Evolutionary conservation across 441 rosid genomes (phyloP).

Genomic region (Croton setiger): DNA sequence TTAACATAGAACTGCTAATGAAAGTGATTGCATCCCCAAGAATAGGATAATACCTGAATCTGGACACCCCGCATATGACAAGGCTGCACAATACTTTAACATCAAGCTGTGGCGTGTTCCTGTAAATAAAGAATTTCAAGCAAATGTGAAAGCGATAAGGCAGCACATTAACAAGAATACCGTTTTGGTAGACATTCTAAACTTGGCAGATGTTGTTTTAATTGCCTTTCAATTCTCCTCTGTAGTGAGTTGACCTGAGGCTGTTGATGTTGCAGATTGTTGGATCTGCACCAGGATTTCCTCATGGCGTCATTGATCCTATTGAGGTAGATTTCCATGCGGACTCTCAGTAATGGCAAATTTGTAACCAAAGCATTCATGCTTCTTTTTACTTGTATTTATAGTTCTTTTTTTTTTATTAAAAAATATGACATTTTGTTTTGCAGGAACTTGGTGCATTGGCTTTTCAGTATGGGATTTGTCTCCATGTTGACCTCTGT

Average conservation of each 20-base stretch:
- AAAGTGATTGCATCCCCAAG: conserved; percentile 22
- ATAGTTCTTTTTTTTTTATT: background rate
- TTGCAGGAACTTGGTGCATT: conserved; percentile 87
- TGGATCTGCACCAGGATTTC: conserved; percentile 98
- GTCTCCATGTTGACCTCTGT: conserved; percentile 97
- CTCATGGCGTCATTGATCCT: conserved; percentile 97
- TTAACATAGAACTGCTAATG: conserved; percentile 14
- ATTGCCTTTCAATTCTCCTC: background rate
- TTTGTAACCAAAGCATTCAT: background rate
- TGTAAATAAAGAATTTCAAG: conserved; percentile 75
- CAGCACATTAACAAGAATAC: conserved; percentile 69
- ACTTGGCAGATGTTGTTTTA: conserved; percentile 1
- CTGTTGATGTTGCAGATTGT: conserved; percentile 61
- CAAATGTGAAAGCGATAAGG: conserved; percentile 74
- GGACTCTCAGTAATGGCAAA: background rate
- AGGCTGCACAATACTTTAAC: conserved; percentile 94
- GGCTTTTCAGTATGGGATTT: conserved; percentile 69
- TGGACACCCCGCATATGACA: conserved; percentile 96
- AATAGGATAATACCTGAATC: conserved; percentile 93
- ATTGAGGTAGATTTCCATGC: conserved; percentile 55
- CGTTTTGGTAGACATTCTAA: conserved; percentile 53
- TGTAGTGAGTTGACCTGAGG: conserved; percentile 17
- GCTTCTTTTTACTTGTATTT: background rate
- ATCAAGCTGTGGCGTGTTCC: conserved; percentile 93
- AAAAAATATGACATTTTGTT: conserved; percentile 8